phyloP scores from a whole-genome alignment of 441 rosid species.

The Brassica hybrid region DNA sequence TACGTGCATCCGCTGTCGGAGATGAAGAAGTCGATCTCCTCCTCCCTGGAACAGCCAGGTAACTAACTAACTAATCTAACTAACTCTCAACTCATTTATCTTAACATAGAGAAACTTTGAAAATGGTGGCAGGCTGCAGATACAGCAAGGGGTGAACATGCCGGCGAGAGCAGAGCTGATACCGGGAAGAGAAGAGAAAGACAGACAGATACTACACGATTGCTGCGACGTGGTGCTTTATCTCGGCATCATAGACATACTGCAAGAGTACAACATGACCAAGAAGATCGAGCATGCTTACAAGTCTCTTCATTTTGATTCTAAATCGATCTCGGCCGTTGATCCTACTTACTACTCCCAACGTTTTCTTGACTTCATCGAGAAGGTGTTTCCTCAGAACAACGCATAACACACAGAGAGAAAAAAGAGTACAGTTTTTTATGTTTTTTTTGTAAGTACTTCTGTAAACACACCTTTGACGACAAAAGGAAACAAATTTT shows the following conservation, averaged over 20 bases:
- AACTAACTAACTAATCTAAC: not conserved
- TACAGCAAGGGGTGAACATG: slow-evolving; percentile 98
- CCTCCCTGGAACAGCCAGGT: slow-evolving; percentile 99
- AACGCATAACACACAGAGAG: slow-evolving; percentile 5
- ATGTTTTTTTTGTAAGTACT: slow-evolving; percentile 30
- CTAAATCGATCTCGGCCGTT: slow-evolving; percentile 82
- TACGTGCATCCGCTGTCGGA: slow-evolving; percentile 88
- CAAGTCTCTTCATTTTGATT: slow-evolving; percentile 92
- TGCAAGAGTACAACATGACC: slow-evolving; percentile 89
- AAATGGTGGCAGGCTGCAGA: slow-evolving; percentile 71
- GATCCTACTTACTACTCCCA: slow-evolving; percentile 88
- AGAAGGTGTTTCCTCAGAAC: slow-evolving; percentile 68
- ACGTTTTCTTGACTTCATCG: slow-evolving; percentile 86
- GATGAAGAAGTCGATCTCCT: slow-evolving; percentile 98
- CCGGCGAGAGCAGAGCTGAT: slow-evolving; percentile 92
- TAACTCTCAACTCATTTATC: slow-evolving; percentile 10
- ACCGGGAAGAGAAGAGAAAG: slow-evolving; percentile 82
- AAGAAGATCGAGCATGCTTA: slow-evolving; percentile 95
- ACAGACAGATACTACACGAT: slow-evolving; percentile 63
- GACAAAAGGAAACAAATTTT: not conserved
- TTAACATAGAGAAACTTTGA: not conserved
- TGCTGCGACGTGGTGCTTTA: slow-evolving; percentile 87
- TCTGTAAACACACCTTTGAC: slow-evolving; percentile 5
- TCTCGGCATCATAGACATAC: slow-evolving; percentile 87
- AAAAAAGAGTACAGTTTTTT: slow-evolving; percentile 29